Conservation (phyloP, 441 rosid genomes). For the Cnidoscolus chayamansa region DNA sequence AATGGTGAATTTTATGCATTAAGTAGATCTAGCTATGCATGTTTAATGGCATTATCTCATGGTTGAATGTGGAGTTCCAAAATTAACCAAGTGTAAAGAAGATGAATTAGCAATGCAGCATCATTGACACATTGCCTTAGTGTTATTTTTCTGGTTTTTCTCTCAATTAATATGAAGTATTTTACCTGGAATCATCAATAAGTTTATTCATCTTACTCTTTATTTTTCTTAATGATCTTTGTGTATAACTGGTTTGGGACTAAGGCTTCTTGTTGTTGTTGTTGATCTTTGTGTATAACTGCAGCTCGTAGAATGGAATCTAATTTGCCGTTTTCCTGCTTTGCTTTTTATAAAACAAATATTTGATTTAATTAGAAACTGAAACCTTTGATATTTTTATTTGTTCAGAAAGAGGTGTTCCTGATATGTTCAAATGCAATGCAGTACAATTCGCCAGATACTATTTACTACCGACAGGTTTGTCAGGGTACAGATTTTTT, state of each 20-base stretch:
- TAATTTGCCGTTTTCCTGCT: conserved; percentile 1
- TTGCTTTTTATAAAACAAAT: conserved; percentile 5
- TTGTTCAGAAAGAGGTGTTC: conserved; percentile 66
- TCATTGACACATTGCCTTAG: no score
- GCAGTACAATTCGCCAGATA: conserved; percentile 83
- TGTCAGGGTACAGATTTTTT: conserved; percentile 15
- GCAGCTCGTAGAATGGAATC: no score
- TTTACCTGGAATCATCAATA: no score
- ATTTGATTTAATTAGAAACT: conserved; percentile 16
- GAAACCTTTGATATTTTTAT: conserved; percentile 15
- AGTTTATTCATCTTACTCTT: no score
- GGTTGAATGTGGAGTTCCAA: neutral
- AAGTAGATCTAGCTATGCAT: neutral
- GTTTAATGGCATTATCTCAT: neutral
- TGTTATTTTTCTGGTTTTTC: neutral
- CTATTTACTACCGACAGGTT: conserved; percentile 83
- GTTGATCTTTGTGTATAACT: no score
- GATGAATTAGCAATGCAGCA: neutral
- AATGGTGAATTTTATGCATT: neutral
- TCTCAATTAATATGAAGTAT: no score
- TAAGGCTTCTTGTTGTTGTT: no score
- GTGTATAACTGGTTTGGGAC: no score
- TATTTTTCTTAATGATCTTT: no score
- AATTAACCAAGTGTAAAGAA: neutral
- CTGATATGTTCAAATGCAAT: conserved; percentile 82